Conservation (phyloP, 345 rosid genomes). For the Ceriops tagal region DNA sequence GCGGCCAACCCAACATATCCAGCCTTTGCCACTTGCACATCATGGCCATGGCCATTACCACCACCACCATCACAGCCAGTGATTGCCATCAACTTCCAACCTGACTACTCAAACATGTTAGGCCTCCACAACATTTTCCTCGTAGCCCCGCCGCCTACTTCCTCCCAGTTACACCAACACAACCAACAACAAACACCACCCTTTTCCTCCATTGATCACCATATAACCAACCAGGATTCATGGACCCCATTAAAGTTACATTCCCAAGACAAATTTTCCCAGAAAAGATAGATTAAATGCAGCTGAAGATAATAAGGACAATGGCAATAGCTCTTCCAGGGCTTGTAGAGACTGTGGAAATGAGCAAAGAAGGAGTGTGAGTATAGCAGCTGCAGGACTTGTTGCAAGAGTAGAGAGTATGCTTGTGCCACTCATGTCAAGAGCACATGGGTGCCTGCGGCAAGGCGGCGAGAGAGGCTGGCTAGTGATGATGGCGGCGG, state of each 20-base stretch:
- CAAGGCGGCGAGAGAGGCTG: constrained; percentile 39
- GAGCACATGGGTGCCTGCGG: constrained; percentile 83
- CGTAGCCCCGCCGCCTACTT: constrained; percentile 41
- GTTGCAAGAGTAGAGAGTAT: constrained; percentile 71
- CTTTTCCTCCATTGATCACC: not conserved
- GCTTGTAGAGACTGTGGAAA: constrained; percentile 78
- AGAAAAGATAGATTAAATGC: constrained; percentile 21
- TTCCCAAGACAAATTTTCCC: constrained; percentile 19
- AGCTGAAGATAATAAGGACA: constrained; percentile 14
- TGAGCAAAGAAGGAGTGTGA: constrained; percentile 77
- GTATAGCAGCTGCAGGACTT: constrained; percentile 67
- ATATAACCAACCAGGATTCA: constrained; percentile 11
- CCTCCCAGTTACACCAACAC: constrained; percentile 16
- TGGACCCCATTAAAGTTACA: constrained; percentile 7
- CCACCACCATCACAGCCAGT: constrained; percentile 4
- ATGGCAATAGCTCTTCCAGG: constrained; percentile 22
- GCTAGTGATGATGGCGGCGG: constrained; percentile 18
- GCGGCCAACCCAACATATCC: constrained; percentile 27
- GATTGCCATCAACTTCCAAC: constrained; percentile 20
- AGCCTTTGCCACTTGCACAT: constrained; percentile 5
- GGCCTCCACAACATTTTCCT: constrained; percentile 63
- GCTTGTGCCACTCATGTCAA: constrained; percentile 71
- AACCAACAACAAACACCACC: constrained; percentile 4
- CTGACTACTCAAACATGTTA: constrained; percentile 46
- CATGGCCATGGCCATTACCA: constrained; percentile 5